Evolutionary conservation across 129 eudicot genomes (phyloP).

Genomic region (Helichrysum umbraculigerum): DNA sequence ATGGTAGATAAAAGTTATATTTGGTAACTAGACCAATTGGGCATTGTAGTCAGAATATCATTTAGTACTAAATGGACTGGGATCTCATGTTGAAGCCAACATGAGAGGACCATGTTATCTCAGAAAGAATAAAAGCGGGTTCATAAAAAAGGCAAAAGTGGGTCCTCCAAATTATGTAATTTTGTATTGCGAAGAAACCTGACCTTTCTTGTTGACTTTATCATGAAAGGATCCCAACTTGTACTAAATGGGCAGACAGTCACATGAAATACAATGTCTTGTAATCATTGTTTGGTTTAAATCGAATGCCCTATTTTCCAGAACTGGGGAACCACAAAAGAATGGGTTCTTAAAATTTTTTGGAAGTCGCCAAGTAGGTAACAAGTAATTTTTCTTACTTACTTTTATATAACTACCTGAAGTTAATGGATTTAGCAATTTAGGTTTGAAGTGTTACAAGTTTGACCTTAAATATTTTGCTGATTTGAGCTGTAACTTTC

Average conservation of each 20-base stretch:
- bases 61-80: not conserved
- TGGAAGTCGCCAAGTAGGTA: not conserved
- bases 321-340: not conserved
- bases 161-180: not conserved
- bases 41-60: too few relatives aligned
- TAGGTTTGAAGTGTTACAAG: not conserved
- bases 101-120: not conserved
- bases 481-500: not conserved
- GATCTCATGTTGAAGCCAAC: not conserved
- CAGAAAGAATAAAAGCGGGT: not conserved
- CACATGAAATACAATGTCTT: not conserved
- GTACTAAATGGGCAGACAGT: not conserved
- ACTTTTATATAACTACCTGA: not conserved
- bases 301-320: not conserved
- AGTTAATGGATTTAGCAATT: not conserved
- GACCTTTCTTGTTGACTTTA: not conserved
- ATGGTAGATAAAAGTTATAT: conserved; percentile 1
- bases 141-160: not conserved
- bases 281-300: not conserved
- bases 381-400: too few relatives aligned
- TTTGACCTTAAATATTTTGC: not conserved
- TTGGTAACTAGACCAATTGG: not conserved
- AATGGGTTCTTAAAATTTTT: not conserved
- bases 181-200: not conserved
- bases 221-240: not conserved